These are phyloP conservation scores for Amanita jacksonii DNA, from an alignment of 768 basidiomycete genomes.

Conservation along the genomic window DNA sequence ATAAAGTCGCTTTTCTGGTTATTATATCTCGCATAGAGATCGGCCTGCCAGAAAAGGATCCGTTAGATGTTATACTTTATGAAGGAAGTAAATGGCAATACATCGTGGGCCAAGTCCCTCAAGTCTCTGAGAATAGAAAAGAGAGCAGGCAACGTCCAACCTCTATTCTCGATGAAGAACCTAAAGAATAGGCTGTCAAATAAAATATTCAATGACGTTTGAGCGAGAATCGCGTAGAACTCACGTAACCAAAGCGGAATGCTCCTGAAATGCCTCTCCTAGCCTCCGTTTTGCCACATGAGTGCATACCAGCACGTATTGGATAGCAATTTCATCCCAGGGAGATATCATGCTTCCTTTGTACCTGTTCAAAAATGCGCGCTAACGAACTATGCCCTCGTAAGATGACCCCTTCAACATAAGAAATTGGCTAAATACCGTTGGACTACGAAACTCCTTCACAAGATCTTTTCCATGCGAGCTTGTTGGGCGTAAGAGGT, in stretches of 20 bases:
- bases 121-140: constrained; percentile 78
- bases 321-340: constrained; percentile 82
- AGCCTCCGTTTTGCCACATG: constrained; percentile 59
- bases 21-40: constrained; percentile 48
- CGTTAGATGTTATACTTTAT: too few relatives aligned
- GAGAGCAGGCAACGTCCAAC: constrained; percentile 80
- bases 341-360: constrained; percentile 59
- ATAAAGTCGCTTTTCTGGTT: constrained; percentile 54
- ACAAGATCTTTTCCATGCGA: constrained; percentile 70
- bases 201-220: neutral
- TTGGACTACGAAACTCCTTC: constrained; percentile 58
- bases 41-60: constrained; percentile 35
- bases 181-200: constrained; percentile 56
- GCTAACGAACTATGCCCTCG: constrained; percentile 18
- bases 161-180: constrained; percentile 70
- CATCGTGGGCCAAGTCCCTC: constrained; percentile 79
- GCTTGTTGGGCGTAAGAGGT: constrained; percentile 65
- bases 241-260: constrained; percentile 67
- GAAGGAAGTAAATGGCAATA: constrained; percentile 18
- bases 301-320: constrained; percentile 69
- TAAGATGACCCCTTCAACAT: constrained; percentile 7
- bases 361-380: constrained; percentile 33
- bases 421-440: constrained; percentile 20
- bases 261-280: constrained; percentile 73
- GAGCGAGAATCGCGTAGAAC: constrained; percentile 22